Base-by-base conservation (phyloP, 1,139 yeast species). In the Saccharomyces uvarum region DNA sequence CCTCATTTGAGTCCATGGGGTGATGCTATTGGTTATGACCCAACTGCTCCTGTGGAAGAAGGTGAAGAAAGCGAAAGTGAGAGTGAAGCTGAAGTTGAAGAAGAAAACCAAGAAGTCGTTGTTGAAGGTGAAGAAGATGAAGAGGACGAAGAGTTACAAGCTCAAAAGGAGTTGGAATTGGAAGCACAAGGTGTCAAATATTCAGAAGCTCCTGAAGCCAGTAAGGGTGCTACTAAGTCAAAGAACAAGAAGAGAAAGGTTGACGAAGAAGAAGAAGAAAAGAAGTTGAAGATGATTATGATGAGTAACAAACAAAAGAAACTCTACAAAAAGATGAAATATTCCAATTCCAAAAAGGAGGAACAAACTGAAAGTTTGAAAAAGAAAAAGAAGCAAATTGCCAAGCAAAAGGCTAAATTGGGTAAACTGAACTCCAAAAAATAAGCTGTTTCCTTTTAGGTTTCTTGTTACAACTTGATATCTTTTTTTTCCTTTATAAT, bases 1-100 rank as follows among this genome's bases (percentile, higher is more conserved):
- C 98, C 99, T 47, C 99, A 93, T 73, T 79, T 95, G 68, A 87
- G 96, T 54, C 99, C 99, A 76, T 93, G 99, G 98, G 98, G 98
- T 63, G 98, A 93, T 74, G 82, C 91, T 55, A 89, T 87, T 64
- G 87, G 85, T 53, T 93, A 93, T 73, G 83, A 91, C 72, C 99
- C 99, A 63, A 83, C 78, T 56, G 86, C 82, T 26, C 75, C 67
- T 29, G 82, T 70, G 4, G 82, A 70, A 11, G 87, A 73, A 27
- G 81, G 70, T 3, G 83, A 72, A 32, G 82, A 74, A n/a, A 80
- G 70, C 13, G 83, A 70, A 16, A 81, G 67, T 14, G 82, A 71
- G 3, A 83, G 71, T 24, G 84, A 74, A 5, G 82, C 70, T 4
- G 83, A 70, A 5, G 81, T 70, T 6, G 75, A 64, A 26, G 70